A percentile compares a stretch with the other conserved stretches of the same genome.
Evolutionary conservation across 1,139 yeast genomes (phyloP).

Genomic region (Magnusiomyces magnusii): DNA sequence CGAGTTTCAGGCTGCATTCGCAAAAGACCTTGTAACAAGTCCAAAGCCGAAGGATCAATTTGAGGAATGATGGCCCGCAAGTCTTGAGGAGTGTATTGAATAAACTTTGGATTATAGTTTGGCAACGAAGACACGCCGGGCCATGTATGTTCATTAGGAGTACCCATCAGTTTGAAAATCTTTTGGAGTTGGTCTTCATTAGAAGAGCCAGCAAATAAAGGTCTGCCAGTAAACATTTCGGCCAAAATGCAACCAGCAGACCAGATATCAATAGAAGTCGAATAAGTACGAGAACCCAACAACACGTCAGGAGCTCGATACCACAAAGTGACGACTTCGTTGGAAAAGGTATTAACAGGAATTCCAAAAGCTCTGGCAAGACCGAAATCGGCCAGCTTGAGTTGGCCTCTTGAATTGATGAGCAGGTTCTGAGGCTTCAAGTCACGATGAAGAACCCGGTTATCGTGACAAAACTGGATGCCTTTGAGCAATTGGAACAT

Average conservation of each 20-base stretch:
- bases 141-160: conserved; percentile 95
- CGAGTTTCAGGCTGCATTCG: conserved; percentile 92
- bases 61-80: conserved; percentile 65
- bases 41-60: conserved; percentile 74
- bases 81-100: conserved; percentile 75
- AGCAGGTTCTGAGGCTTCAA: conserved; percentile 91
- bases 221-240: conserved; percentile 98
- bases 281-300: conserved; percentile 88
- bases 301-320: conserved; percentile 97
- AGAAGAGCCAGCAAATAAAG: conserved; percentile 91
- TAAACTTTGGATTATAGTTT: conserved; percentile 75
- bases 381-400: conserved; percentile 96
- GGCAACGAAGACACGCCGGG: conserved; percentile 85
- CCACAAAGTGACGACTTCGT: conserved; percentile 98
- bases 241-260: conserved; percentile 97
- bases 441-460: conserved; percentile 89
- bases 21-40: conserved; percentile 64
- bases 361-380: conserved; percentile 97
- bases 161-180: conserved; percentile 90
- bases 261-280: conserved; percentile 98
- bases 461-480: conserved; percentile 90
- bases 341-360: conserved; percentile 94
- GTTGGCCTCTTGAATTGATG: conserved; percentile 80
- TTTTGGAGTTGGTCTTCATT: conserved; percentile 89
- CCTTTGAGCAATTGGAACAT: conserved; percentile 92